Evolutionary conservation across 768 basidiomycete genomes (phyloP).

Genomic region (Tulasnella sp.): DNA sequence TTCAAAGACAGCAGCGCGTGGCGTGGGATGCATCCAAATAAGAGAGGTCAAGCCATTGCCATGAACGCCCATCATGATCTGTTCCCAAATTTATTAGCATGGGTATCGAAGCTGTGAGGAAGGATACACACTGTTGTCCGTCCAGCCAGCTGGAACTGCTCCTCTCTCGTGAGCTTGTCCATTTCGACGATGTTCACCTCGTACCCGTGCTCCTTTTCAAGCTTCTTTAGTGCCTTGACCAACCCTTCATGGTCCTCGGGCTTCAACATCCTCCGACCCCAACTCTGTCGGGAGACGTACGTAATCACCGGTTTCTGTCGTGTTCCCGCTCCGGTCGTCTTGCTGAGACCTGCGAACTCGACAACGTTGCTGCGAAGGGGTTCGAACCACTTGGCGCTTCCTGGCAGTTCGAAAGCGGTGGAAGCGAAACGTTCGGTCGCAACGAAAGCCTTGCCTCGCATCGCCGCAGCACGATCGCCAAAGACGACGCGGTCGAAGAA

Average conservation of each 20-base stretch:
- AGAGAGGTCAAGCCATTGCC: slow-evolving; percentile 83
- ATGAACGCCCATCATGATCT: slow-evolving; percentile 94
- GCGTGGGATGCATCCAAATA: slow-evolving; percentile 83
- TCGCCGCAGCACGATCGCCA: slow-evolving; percentile 76
- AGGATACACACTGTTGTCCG: slow-evolving; percentile 59
- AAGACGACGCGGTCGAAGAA: slow-evolving; percentile 81
- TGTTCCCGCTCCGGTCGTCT: slow-evolving; percentile 27
- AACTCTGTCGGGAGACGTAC: slow-evolving; percentile 79
- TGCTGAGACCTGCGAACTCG: slow-evolving; percentile 27
- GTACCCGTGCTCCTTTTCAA: slow-evolving; percentile 46
- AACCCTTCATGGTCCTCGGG: slow-evolving; percentile 56
- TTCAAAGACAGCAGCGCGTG: slow-evolving; percentile 78
- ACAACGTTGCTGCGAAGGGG: slow-evolving; percentile 30
- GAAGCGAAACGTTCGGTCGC: slow-evolving; percentile 66
- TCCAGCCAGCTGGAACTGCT: slow-evolving; percentile 70
- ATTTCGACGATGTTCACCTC: slow-evolving; percentile 82
- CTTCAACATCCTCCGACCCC: slow-evolving; percentile 74
- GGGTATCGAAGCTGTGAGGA: neutral
- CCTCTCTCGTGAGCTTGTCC: slow-evolving; percentile 64
- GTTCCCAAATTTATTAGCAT: neutral
- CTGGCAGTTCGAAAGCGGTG: slow-evolving; percentile 61
- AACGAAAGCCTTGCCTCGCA: slow-evolving; percentile 51
- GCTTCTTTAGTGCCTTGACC: neutral
- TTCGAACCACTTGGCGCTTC: slow-evolving; percentile 74
- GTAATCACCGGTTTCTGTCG: slow-evolving; percentile 66